These are phyloP conservation scores for Penicillium sp. DNA, from an alignment of 2,329 filamentous ascomycete genomes.

Conservation along the genomic window DNA sequence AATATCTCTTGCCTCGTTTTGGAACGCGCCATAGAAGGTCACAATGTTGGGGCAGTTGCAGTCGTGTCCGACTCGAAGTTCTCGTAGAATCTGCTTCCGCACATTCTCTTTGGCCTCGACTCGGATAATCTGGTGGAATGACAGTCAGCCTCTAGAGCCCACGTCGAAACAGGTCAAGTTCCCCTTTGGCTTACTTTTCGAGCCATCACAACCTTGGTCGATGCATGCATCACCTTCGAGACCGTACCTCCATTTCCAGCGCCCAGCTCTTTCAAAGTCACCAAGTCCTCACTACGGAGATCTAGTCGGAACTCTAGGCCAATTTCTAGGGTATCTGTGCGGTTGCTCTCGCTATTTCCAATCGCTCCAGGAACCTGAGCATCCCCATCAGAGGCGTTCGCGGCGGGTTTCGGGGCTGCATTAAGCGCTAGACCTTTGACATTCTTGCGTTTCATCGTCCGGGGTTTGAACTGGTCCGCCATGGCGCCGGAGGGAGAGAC, in stretches of 20 bases:
- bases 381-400: constrained; percentile 72
- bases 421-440: constrained; percentile 92
- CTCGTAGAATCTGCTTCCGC: constrained; percentile 92
- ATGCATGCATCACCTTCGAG: constrained; percentile 94
- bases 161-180: background rate
- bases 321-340: constrained; percentile 80
- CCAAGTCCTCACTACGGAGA: constrained; percentile 84
- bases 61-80: constrained; percentile 97
- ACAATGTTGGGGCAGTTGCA: constrained; percentile 97
- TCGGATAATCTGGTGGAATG: constrained; percentile 74
- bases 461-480: constrained; percentile 62
- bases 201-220: constrained; percentile 95
- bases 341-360: constrained; percentile 59
- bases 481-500: constrained; percentile 37
- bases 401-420: constrained; percentile 68
- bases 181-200: constrained; percentile 70
- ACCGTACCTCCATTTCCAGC: constrained; percentile 97
- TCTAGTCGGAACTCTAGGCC: constrained; percentile 96
- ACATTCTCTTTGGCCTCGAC: constrained; percentile 98
- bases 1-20: constrained; percentile 95
- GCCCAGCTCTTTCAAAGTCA: constrained; percentile 90
- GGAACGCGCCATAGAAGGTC: constrained; percentile 94
- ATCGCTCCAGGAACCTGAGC: constrained; percentile 60
- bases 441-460: constrained; percentile 98
- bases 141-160: background rate